Conservation (phyloP, 2,329 filamentous ascomycete species). For the Zelopaecilomyces penicillatus region DNA sequence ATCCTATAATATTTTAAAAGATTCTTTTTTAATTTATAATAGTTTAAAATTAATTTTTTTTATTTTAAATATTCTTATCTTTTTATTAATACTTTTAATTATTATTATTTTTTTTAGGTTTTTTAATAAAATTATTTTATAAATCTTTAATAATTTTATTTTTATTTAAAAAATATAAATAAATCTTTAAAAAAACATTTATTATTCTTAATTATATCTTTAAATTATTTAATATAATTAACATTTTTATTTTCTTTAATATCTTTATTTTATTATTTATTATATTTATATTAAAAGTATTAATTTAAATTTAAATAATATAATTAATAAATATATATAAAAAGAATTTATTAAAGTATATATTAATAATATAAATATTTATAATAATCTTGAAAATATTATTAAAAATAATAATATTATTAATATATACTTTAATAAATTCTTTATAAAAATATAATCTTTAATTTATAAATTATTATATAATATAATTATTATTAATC, state of each 20-base stretch:
- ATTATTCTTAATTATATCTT: too few relatives aligned
- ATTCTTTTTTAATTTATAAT: background rate
- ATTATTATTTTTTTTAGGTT: background rate
- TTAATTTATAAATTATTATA: background rate
- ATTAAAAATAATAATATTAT: background rate
- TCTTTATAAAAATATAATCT: background rate
- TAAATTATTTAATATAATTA: too few relatives aligned
- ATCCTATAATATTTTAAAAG: too few relatives aligned
- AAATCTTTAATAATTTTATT: background rate
- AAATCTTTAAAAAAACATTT: too few relatives aligned
- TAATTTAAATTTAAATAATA: too few relatives aligned
- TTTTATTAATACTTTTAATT: too few relatives aligned
- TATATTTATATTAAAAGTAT: too few relatives aligned
- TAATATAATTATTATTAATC: background rate
- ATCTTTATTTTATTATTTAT: too few relatives aligned
- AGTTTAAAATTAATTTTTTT: background rate
- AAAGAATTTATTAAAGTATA: background rate
- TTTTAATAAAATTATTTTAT: constrained; percentile 2
- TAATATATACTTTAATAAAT: background rate
- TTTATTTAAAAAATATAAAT: background rate
- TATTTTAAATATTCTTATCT: constrained; percentile 1
- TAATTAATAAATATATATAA: too few relatives aligned
- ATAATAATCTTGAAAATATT: constrained; percentile 1
- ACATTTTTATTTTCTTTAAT: too few relatives aligned
- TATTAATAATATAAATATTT: background rate